Base-by-base conservation (phyloP, 768 basidiomycete genomes). In the Hericium rajendrae region DNA sequence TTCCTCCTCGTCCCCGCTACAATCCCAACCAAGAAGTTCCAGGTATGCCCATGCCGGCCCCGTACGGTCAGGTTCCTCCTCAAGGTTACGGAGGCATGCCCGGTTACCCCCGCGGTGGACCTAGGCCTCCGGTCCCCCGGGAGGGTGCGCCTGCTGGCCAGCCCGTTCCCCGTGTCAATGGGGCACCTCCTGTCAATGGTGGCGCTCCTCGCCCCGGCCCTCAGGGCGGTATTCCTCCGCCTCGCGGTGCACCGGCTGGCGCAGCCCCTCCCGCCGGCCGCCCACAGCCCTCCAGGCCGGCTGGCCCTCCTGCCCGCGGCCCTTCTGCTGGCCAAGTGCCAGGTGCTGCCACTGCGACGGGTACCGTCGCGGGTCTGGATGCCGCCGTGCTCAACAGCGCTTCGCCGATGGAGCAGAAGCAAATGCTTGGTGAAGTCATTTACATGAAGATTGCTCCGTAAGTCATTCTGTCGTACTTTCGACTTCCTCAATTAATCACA, bases 371-470 rank as follows among this genome's bases (percentile, higher is more conserved):
- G 22, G 72, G 74, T 58, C 79, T 91, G 58, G 83, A 81, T 51
- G 75, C 91, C 20, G 78, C 84, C 66, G 67, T 78, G 10, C 76
- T 88, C 59, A 80, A 80, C 46, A 77, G 67, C 60, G 82, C 83
- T 22, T 72, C 78, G 51, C 82, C 84, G 38, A 75, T 78, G 70
- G 95, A 98, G 73, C 94, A 97, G 82, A 99, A 99, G 79, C 97
- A 99, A 73, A 93, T 97, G 88, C 79, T 99, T 51, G 97, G 97
- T 64, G 97, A 99, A 74, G 83, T 89, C 52, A 84, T 97, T 64
- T 97, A 97, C 76, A 86, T 95, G 81, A 87, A 83, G 69, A 94
- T 97, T 62, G 81, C 78, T 57, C 68, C 73, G 88, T 92, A 75
- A 70, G 90, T 80, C 40, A 57, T 56, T 38, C 5, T 39, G 43